Conservation (phyloP, 345 rosid genomes). For the Arabidopsis suecica region DNA sequence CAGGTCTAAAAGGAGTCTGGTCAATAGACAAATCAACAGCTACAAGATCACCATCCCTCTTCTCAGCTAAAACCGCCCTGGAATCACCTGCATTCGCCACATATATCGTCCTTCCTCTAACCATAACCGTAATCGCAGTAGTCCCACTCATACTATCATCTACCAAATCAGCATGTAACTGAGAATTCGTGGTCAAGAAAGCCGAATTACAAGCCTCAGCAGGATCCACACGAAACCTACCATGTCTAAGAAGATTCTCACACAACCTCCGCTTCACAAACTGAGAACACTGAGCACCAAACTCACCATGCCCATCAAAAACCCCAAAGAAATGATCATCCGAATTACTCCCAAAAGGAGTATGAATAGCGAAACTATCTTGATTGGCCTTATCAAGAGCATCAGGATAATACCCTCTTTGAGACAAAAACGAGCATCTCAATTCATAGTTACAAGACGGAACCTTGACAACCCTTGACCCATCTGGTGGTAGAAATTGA, state of each 20-base stretch:
- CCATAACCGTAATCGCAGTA: constrained; percentile 86
- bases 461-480: constrained; percentile 69
- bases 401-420: constrained; percentile 95
- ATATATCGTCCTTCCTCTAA: constrained; percentile 76
- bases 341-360: constrained; percentile 73
- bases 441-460: constrained; percentile 69
- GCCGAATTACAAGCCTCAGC: constrained; percentile 80
- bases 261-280: constrained; percentile 77
- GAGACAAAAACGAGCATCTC: constrained; percentile 79
- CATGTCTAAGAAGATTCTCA: constrained; percentile 80
- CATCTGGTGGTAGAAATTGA: constrained; percentile 91
- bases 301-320: constrained; percentile 98
- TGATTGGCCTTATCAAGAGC: constrained; percentile 96
- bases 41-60: constrained; percentile 69
- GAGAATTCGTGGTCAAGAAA: constrained; percentile 68
- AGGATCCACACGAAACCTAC: constrained; percentile 66
- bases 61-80: constrained; percentile 88
- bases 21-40: constrained; percentile 92
- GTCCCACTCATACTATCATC: constrained; percentile 99
- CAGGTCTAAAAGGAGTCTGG: constrained; percentile 88
- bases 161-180: constrained; percentile 71
- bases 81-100: constrained; percentile 96
- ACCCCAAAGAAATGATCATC: constrained; percentile 91
- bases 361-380: constrained; percentile 94
- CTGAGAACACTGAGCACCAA: constrained; percentile 92